These are phyloP conservation scores for Cryphonectria japonica DNA, from an alignment of 2,329 filamentous ascomycete species.

Conservation along the genomic window DNA sequence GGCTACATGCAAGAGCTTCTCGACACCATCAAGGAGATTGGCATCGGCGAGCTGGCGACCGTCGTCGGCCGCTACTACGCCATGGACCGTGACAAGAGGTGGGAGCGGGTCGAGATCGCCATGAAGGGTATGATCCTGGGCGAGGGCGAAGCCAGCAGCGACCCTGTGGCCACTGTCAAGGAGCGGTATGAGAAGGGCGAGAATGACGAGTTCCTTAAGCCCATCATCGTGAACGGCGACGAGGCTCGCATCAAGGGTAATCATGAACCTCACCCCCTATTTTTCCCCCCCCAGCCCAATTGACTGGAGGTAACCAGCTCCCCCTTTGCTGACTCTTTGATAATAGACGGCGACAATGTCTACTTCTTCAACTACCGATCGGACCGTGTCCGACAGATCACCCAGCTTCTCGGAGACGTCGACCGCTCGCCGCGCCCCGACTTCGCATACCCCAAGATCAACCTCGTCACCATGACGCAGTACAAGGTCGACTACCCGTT, in stretches of 20 bases:
- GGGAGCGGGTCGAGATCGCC: constrained; percentile 90
- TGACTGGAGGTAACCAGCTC: no score
- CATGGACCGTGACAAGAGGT: constrained; percentile 99
- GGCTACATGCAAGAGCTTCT: constrained; percentile 88
- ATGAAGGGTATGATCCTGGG: constrained; percentile 84
- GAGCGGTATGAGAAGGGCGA: constrained; percentile 85
- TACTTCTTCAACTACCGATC: constrained; percentile 99
- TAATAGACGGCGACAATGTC: constrained; percentile 81
- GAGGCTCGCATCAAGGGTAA: constrained; percentile 82
- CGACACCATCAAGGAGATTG: constrained; percentile 80
- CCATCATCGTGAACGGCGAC: constrained; percentile 90
- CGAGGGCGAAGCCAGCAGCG: constrained; percentile 82
- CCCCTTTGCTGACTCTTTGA: constrained; percentile 24
- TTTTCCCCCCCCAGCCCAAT: no score
- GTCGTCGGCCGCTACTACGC: constrained; percentile 96
- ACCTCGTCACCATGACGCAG: constrained; percentile 94
- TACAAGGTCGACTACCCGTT: constrained; percentile 97
- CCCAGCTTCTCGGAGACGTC: constrained; percentile 87
- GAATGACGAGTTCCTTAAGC: constrained; percentile 97
- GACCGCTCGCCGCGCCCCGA: constrained; percentile 90
- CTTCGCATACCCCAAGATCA: constrained; percentile 92
- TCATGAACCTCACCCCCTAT: constrained; percentile 28
- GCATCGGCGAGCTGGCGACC: constrained; percentile 84
- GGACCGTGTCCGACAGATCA: constrained; percentile 94
- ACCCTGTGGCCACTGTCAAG: constrained; percentile 85